Percentiles rank a stretch among this genome's conserved stretches.
Evolutionary conservation across 2,329 filamentous ascomycete species (phyloP).

Genomic region (Arthrobotrys pseudoclavata): DNA sequence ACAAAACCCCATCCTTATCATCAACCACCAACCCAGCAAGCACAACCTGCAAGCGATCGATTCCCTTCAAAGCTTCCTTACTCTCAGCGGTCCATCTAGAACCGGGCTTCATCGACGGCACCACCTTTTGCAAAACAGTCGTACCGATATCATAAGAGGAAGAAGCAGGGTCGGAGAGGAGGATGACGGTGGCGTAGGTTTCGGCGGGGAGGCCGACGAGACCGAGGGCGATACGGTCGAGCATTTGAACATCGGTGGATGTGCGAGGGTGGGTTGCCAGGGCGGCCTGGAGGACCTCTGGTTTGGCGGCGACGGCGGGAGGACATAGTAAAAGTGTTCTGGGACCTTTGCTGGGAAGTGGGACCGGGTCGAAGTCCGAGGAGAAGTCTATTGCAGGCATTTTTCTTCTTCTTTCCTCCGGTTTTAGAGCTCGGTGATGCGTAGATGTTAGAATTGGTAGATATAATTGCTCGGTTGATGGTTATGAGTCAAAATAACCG

Average conservation of each 20-base stretch:
- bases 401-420: not conserved
- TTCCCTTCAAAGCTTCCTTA: constrained; percentile 55
- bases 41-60: constrained; percentile 81
- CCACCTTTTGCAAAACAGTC: constrained; percentile 68
- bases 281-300: constrained; percentile 79
- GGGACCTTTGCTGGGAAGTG: constrained; percentile 59
- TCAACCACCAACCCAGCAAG: constrained; percentile 77
- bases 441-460: no score
- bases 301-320: constrained; percentile 87
- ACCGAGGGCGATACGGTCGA: constrained; percentile 88
- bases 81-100: constrained; percentile 71
- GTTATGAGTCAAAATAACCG: not conserved
- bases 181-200: constrained; percentile 86
- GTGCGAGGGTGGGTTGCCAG: constrained; percentile 77
- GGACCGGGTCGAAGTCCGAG: constrained; percentile 68
- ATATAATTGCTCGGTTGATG: not conserved
- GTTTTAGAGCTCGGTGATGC: no score
- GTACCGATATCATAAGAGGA: constrained; percentile 73
- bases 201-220: constrained; percentile 80
- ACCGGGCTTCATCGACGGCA: constrained; percentile 78
- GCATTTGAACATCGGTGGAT: constrained; percentile 93
- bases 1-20: constrained; percentile 58
- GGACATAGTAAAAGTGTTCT: constrained; percentile 89
- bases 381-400: constrained; percentile 70
- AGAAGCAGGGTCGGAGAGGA: constrained; percentile 79